Percentiles rank a stretch among this genome's conserved stretches.
These are phyloP conservation scores for Mimosa bimucronata DNA, from an alignment of 306 rosid genomes.

Conservation along the genomic window DNA sequence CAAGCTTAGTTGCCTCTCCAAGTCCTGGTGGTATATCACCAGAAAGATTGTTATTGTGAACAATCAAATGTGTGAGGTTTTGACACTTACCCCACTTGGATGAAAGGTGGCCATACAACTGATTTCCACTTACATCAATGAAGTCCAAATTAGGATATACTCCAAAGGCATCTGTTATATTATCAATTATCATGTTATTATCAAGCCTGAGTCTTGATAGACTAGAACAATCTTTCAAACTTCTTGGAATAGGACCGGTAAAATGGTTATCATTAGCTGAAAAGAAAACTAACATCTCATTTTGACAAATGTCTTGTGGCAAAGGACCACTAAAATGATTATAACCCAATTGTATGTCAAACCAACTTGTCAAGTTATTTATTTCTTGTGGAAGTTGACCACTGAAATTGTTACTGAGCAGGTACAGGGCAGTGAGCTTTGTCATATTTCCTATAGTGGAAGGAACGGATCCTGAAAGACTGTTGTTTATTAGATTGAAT, in stretches of 20 bases:
- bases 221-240: constrained; percentile 31
- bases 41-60: constrained; percentile 27
- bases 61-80: not conserved
- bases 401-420: too few species aligned
- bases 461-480: too few species aligned
- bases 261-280: rapidly evolving
- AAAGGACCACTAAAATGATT: too few species aligned
- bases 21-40: constrained; percentile 32
- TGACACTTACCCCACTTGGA: constrained; percentile 21
- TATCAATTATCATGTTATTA: constrained; percentile 30
- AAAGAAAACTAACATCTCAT: not conserved
- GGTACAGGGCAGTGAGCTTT: too few species aligned
- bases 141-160: constrained; percentile 30
- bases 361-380: too few species aligned
- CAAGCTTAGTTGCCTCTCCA: constrained; percentile 24
- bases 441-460: too few species aligned
- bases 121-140: constrained; percentile 30
- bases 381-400: too few species aligned
- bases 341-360: too few species aligned
- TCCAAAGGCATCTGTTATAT: constrained; percentile 38
- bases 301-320: too few species aligned
- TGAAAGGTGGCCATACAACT: constrained; percentile 37
- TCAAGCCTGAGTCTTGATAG: constrained; percentile 34
- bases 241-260: constrained; percentile 13
- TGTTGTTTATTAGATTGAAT: too few species aligned